These are phyloP conservation scores for Colletotrichum gloeosporioides DNA, from an alignment of 2,329 filamentous ascomycete species.

Conservation along the genomic window DNA sequence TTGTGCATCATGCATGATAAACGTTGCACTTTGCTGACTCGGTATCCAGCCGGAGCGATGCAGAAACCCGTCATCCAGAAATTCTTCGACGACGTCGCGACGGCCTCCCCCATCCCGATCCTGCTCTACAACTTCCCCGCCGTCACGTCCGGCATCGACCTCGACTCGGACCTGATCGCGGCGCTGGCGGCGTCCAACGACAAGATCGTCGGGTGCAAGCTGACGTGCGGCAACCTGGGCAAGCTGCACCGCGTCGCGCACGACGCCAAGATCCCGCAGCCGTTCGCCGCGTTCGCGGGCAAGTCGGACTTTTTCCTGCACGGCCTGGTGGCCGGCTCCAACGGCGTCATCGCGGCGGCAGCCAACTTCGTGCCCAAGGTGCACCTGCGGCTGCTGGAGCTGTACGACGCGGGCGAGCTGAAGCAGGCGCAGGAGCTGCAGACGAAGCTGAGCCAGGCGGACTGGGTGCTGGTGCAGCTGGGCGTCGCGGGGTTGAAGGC, in stretches of 20 bases:
- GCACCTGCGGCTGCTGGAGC: constrained; percentile 38
- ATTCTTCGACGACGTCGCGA: constrained; percentile 65
- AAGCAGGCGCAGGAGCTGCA: constrained; percentile 40
- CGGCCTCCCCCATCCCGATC: constrained; percentile 56
- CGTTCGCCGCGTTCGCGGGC: constrained; percentile 40
- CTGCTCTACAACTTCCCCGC: constrained; percentile 74
- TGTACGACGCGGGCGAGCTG: constrained; percentile 37
- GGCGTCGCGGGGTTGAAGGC: constrained; percentile 34
- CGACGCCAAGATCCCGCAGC: constrained; percentile 3
- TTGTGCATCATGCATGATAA: background rate
- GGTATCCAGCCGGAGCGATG: constrained; percentile 46
- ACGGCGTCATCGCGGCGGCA: constrained; percentile 45
- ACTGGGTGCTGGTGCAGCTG: constrained; percentile 33
- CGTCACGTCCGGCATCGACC: constrained; percentile 71
- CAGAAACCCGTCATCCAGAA: constrained; percentile 61
- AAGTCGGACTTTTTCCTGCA: constrained; percentile 49
- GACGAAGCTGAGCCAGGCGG: constrained; percentile 31
- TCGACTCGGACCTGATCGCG: constrained; percentile 68
- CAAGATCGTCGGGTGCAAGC: constrained; percentile 70
- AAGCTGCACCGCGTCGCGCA: constrained; percentile 54
- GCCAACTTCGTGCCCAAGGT: constrained; percentile 44
- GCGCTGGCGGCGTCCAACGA: constrained; percentile 50
- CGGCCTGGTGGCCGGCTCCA: constrained; percentile 41
- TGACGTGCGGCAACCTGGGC: constrained; percentile 70
- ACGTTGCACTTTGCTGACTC: constrained; percentile 51